These are phyloP conservation scores for Capsicum baccatum DNA, from an alignment of 257 asterid species.

Conservation along the genomic window DNA sequence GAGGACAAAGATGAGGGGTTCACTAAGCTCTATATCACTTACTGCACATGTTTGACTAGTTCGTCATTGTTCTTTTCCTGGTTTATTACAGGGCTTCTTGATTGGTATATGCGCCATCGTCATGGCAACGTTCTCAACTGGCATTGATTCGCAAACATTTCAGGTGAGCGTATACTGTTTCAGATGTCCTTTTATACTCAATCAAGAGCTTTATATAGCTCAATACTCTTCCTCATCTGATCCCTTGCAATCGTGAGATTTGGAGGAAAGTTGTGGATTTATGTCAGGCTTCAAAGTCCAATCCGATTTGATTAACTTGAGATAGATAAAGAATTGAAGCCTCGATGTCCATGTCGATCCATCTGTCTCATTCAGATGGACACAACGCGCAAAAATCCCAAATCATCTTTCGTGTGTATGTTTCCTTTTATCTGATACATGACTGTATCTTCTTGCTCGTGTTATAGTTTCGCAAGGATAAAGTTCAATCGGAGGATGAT, in stretches of 20 bases:
- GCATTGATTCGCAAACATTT: constrained; percentile 88
- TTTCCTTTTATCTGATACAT: not conserved
- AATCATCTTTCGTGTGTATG: not conserved
- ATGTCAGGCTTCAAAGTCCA: no score
- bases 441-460: not conserved
- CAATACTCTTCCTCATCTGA: no score
- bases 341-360: not conserved
- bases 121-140: constrained; percentile 91
- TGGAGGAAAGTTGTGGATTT: no score
- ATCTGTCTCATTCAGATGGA: not conserved
- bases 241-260: no score
- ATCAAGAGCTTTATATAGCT: no score
- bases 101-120: constrained; percentile 84
- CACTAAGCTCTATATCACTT: not conserved
- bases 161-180: constrained; percentile 51
- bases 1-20: not conserved
- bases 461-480: constrained; percentile 64
- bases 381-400: not conserved
- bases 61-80: not conserved
- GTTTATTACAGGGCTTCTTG: constrained; percentile 61
- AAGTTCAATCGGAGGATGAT: constrained; percentile 62
- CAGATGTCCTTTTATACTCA: no score
- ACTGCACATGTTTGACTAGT: not conserved
- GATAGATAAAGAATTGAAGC: no score
- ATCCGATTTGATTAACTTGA: no score